Conservation (phyloP, 345 rosid genomes). For the Camelina hispida region DNA sequence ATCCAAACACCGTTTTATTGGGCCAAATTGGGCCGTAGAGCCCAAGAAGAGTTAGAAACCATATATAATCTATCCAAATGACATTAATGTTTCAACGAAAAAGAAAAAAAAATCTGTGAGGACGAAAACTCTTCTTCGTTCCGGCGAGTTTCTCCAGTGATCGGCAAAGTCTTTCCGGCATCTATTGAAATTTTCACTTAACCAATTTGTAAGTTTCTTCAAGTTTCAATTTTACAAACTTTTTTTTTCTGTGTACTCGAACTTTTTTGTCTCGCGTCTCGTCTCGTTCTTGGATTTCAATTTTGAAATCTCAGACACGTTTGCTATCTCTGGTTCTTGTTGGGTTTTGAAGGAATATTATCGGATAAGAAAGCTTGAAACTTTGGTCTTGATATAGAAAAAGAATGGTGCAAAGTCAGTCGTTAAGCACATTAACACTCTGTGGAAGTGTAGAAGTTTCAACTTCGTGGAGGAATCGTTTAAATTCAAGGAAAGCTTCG, state of each 20-base stretch:
- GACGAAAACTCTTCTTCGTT: slow-evolving; percentile 35
- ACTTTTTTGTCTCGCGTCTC: neutral
- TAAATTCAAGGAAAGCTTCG: slow-evolving; percentile 43
- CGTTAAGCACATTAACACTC: slow-evolving; percentile 54
- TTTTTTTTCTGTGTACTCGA: neutral
- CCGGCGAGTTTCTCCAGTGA: slow-evolving; percentile 40
- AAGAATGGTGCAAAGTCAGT: slow-evolving; percentile 60
- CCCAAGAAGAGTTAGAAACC: neutral
- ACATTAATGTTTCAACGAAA: neutral
- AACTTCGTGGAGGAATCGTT: slow-evolving; percentile 53
- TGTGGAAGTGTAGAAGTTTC: slow-evolving; percentile 53
- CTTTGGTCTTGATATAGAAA: neutral
- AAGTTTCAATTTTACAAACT: neutral
- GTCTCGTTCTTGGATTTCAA: neutral
- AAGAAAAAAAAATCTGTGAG: slow-evolving; percentile 30
- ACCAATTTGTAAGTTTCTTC: neutral
- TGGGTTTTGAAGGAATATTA: slow-evolving; percentile 13
- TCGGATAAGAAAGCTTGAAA: slow-evolving; percentile 1
- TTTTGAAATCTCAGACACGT: slow-evolving; percentile 17
- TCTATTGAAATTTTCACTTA: neutral
- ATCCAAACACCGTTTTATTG: neutral
- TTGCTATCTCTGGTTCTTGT: slow-evolving; percentile 28
- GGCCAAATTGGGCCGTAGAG: neutral
- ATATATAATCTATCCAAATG: neutral
- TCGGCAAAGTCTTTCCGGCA: slow-evolving; percentile 20